Base-by-base conservation (phyloP, 768 basidiomycete species). In the Leccinellum luteum region DNA sequence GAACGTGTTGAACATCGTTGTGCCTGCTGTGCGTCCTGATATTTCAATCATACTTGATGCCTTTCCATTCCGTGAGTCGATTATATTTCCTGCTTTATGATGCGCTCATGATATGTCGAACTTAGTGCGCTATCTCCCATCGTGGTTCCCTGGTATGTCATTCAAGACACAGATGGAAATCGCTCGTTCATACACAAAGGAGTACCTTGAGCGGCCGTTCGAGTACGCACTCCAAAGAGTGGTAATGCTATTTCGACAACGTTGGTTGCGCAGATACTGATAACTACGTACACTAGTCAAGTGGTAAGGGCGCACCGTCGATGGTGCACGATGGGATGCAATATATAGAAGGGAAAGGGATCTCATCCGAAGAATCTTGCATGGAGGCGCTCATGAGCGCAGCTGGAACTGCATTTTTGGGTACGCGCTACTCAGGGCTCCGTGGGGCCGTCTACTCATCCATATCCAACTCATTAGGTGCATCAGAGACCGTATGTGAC, bases 141-240 rank as follows among this genome's bases (percentile, higher is more conserved):
- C 60, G 8, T 61, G 60, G 60, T n/a, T 59, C 5, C 60, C 57
- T 6, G 60, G 58, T 1, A 60, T 62, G 58, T 52, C 51, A 21
- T 62, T 62, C 30, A 56, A 54, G 12, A 49, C 9, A 17, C 32
- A 51, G 12, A 48, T 61, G 58, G 48, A 17, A 21, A 15, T 4
- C 5, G 54, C 58, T 3, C 41, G 23, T 19, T 27, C 7, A 3
- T 25, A 49, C 1, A n/a, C 44, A 3, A 12, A 21, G 23, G 30
- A 38, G 10, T 62, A 62, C 21, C n/a, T 62, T 1, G 55, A 60
- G 7, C n/a, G 7, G 13, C 43, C 52, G 6, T 62, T 59, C 9
- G 12, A 7, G 7, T 7, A 56, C 13, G 38, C 41, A 14, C 4
- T 53, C 2, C 51, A 51, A 23, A 56, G 51, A 30, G 13, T 41